Conservation (phyloP, 495 filamentous ascomycete species). For the Patellaria atrata region DNA sequence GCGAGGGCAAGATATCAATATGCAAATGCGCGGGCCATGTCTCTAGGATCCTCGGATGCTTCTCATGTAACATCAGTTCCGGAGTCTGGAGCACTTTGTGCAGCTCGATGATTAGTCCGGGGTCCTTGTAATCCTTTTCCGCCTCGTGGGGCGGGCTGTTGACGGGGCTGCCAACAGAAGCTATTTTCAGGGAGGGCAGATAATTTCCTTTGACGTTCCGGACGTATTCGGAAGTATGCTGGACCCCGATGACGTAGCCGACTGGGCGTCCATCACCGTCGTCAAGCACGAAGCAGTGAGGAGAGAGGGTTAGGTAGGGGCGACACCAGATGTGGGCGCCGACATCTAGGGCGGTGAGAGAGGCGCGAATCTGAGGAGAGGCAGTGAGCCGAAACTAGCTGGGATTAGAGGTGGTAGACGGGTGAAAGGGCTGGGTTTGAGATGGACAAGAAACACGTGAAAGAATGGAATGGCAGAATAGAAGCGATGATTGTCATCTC, state of each 20-base stretch:
- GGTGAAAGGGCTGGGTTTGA: no score
- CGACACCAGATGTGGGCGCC: conserved; percentile 12
- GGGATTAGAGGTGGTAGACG: neutral
- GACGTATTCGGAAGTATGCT: conserved; percentile 2
- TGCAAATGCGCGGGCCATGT: conserved; percentile 14
- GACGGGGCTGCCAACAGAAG: no score
- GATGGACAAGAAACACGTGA: no score
- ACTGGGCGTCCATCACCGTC: conserved; percentile 7
- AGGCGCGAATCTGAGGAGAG: conserved; percentile 11
- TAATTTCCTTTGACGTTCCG: conserved; percentile 1
- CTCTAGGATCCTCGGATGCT: neutral
- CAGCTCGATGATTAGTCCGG: neutral
- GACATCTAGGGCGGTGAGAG: conserved; percentile 10
- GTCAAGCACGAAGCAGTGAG: conserved; percentile 12
- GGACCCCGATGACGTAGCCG: conserved; percentile 13
- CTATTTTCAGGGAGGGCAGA: conserved; percentile 6
- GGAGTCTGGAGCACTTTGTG: conserved; percentile 2
- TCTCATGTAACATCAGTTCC: conserved; percentile 4
- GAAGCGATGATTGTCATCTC: no score
- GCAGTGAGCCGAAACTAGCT: neutral
- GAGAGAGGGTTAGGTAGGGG: conserved; percentile 9
- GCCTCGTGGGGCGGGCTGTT: conserved; percentile 1
- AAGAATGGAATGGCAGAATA: no score
- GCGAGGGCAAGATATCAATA: conserved; percentile 10
- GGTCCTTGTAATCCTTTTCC: neutral